These are phyloP conservation scores for Guillardia theta DNA, from an alignment of 78 protist genomes.

Conservation along the genomic window DNA sequence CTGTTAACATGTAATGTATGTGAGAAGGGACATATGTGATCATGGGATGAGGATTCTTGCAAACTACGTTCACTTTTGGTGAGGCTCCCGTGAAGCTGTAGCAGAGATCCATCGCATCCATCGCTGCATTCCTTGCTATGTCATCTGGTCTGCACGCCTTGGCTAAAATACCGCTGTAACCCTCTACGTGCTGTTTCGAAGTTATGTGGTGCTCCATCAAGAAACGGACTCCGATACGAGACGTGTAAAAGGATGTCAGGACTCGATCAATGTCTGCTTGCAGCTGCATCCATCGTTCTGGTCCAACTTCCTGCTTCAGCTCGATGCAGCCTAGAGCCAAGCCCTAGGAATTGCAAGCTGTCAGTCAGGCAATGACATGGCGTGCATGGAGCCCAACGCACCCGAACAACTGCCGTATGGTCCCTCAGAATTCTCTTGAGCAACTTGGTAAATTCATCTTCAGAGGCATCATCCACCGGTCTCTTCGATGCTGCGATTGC, in stretches of 20 bases:
- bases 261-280: neutral
- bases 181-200: neutral
- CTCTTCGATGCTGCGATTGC: neutral
- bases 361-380: too few species aligned
- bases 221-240: neutral
- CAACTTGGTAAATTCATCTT: neutral
- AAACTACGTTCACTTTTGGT: neutral
- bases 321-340: neutral
- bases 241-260: neutral
- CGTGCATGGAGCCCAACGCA: too few species aligned
- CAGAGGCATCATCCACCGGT: neutral
- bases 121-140: neutral
- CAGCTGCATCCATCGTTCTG: neutral
- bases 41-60: neutral
- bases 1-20: neutral
- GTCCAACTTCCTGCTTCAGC: neutral
- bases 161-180: neutral
- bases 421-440: neutral
- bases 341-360: too few species aligned
- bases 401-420: neutral
- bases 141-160: neutral
- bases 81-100: neutral
- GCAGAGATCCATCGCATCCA: neutral
- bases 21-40: neutral
- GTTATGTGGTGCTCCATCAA: constrained; percentile 7